These are phyloP conservation scores for Dictyostelium firmibasis DNA, from an alignment of 78 protist species.

Conservation along the genomic window DNA sequence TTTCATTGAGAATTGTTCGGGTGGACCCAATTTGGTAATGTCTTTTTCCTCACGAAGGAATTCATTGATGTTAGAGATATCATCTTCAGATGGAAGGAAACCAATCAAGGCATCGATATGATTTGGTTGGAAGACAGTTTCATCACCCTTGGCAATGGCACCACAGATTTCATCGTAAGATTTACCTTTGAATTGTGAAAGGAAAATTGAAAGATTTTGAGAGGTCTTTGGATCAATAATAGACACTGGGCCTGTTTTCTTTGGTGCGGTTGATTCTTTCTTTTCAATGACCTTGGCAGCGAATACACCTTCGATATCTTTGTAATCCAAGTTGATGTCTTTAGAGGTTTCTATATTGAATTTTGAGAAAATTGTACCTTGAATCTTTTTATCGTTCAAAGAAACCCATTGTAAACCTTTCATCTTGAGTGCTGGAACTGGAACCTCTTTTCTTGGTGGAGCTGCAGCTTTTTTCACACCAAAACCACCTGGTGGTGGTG, in stretches of 20 bases:
- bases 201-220: slow-evolving; percentile 77
- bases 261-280: slow-evolving; percentile 63
- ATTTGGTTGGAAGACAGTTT: slow-evolving; percentile 55
- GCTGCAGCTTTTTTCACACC: slow-evolving; percentile 75
- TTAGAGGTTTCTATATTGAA: slow-evolving; percentile 47
- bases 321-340: slow-evolving; percentile 73
- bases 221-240: slow-evolving; percentile 66
- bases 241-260: slow-evolving; percentile 61
- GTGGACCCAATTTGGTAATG: slow-evolving; percentile 45
- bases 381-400: slow-evolving; percentile 67
- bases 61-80: slow-evolving; percentile 64
- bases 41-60: slow-evolving; percentile 57
- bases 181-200: slow-evolving; percentile 81
- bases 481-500: slow-evolving; percentile 38
- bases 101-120: slow-evolving; percentile 69
- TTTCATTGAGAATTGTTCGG: slow-evolving; percentile 68
- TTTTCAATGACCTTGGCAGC: slow-evolving; percentile 82
- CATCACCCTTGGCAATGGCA: slow-evolving; percentile 49
- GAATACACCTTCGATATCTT: slow-evolving; percentile 68
- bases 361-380: slow-evolving; percentile 65
- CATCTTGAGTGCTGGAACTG: slow-evolving; percentile 74
- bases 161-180: slow-evolving; percentile 58
- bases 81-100: slow-evolving; percentile 80
- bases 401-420: slow-evolving; percentile 83
- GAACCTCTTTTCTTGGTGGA: slow-evolving; percentile 72